Evolutionary conservation across 1,284 basidiomycete genomes (phyloP).

Genomic region (Pterulicium gracile): DNA sequence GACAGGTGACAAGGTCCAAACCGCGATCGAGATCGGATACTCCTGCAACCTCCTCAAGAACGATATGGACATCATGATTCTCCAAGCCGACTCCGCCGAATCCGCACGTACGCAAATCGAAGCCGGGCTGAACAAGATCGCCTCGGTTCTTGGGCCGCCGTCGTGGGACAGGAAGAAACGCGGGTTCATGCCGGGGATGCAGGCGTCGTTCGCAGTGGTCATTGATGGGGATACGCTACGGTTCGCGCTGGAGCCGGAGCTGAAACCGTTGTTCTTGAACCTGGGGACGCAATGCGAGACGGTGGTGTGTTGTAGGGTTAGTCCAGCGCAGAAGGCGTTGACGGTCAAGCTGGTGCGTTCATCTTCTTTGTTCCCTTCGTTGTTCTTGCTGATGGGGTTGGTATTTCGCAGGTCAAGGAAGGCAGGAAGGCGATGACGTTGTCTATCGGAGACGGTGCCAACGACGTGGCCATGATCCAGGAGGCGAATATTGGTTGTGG

Average conservation of each 20-base stretch:
- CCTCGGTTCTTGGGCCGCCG: slow-evolving; percentile 64
- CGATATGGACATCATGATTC: slow-evolving; percentile 94
- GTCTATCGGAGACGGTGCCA: slow-evolving; percentile 94
- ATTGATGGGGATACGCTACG: slow-evolving; percentile 93
- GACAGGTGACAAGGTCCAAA: slow-evolving; percentile 92
- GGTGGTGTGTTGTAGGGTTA: slow-evolving; percentile 95
- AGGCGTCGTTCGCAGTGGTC: slow-evolving; percentile 83
- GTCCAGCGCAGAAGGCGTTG: slow-evolving; percentile 91
- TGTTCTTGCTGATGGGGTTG: slow-evolving; percentile 3
- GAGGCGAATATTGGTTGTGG: slow-evolving; percentile 97
- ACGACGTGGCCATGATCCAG: slow-evolving; percentile 97
- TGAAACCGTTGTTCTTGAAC: slow-evolving; percentile 84
- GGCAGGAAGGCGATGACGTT: slow-evolving; percentile 93
- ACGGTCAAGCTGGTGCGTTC: slow-evolving; percentile 79
- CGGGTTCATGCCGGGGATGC: slow-evolving; percentile 56
- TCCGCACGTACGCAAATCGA: slow-evolving; percentile 83
- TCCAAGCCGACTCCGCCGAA: slow-evolving; percentile 75
- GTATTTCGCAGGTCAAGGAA: slow-evolving; percentile 68
- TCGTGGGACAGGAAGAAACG: slow-evolving; percentile 44
- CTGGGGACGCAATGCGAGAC: slow-evolving; percentile 95
- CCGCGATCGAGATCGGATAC: slow-evolving; percentile 93
- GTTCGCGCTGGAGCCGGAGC: slow-evolving; percentile 66
- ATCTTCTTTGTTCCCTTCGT: not conserved
- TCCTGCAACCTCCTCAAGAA: slow-evolving; percentile 87
- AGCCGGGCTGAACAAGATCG: slow-evolving; percentile 90